These are phyloP conservation scores for Debaryomycetaceae sp. DNA, from an alignment of 1,139 yeast species.

Conservation along the genomic window DNA sequence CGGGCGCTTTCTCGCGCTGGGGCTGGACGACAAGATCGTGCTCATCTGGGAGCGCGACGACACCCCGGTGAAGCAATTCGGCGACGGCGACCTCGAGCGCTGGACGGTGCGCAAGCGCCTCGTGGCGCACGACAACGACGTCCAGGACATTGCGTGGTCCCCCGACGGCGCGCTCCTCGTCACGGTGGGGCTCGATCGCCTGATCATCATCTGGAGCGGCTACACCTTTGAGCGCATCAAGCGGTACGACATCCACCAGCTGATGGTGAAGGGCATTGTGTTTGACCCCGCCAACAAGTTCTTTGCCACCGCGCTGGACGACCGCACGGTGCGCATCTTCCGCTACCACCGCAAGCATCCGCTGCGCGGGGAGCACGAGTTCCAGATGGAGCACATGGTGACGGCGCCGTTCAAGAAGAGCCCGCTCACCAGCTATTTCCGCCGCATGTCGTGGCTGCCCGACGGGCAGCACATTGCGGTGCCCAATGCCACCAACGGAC, in stretches of 20 bases:
- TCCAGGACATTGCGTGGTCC: slow-evolving; percentile 97
- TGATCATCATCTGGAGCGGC: slow-evolving; percentile 92
- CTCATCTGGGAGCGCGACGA: slow-evolving; percentile 92
- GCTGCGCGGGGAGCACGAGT: slow-evolving; percentile 56
- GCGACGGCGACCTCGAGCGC: slow-evolving; percentile 69
- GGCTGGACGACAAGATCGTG: slow-evolving; percentile 90
- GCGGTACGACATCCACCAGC: slow-evolving; percentile 86
- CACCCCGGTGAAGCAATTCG: slow-evolving; percentile 36
- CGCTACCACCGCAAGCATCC: slow-evolving; percentile 63
- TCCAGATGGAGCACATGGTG: slow-evolving; percentile 80
- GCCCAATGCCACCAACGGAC: slow-evolving; percentile 96
- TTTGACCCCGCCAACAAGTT: slow-evolving; percentile 98
- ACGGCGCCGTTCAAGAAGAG: slow-evolving; percentile 82
- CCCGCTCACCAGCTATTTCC: slow-evolving; percentile 87
- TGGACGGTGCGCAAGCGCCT: slow-evolving; percentile 91
- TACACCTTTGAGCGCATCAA: slow-evolving; percentile 85
- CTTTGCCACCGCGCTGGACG: slow-evolving; percentile 96
- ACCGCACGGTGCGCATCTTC: slow-evolving; percentile 81
- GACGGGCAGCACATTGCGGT: slow-evolving; percentile 96
- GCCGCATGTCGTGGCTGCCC: slow-evolving; percentile 96
- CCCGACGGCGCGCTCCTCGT: slow-evolving; percentile 89
- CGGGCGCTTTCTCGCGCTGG: slow-evolving; percentile 86
- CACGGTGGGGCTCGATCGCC: slow-evolving; percentile 89
- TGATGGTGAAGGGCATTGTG: slow-evolving; percentile 93
- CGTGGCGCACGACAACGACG: slow-evolving; percentile 95